Evolutionary conservation across 1,284 basidiomycete genomes (phyloP), one percentile per base, ranked within the genome.

Genomic region (Crepidotus sp.): DNA sequence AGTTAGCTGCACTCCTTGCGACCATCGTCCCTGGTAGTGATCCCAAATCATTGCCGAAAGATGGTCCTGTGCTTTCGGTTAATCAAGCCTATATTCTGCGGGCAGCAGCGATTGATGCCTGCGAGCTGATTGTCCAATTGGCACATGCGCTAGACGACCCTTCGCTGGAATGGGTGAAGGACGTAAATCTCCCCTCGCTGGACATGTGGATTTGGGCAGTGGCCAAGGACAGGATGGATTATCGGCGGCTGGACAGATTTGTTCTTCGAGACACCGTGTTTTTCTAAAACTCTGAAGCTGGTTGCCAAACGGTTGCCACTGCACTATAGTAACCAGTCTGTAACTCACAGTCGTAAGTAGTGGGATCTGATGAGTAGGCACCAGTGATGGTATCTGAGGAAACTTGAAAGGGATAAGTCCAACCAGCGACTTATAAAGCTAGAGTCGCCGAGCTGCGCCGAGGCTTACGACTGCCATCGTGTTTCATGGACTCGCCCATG

Each of bases 181-280:
- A 66, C 6, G 69, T 88, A 32, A 77, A 68, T 0, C 62, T 77
- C 17, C 75, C 80, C 2, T 69, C 77, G 42, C 52, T 88, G 44
- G 80, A 85, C 57, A 72, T 72, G 56, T 89, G 86, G 85, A 59
- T 88, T 15, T 84, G 84, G 81, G 68, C 76, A 21, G 73, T 83
- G 7, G 83, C 82, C 36, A 88, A 88, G 58, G 83, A 86, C 52
- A 66, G 83, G 48, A 51, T 60, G 26, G 83, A 86, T 59, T 87
- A 85, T 55, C 66, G 80, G 45, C 61, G 62, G 34, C 63, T 88
- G 25, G 66, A 69, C 50, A 66, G 83, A 49, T 83, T 87, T 57
- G 78, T 72, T n/a, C 60, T 76, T 55, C 66, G 68, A 46, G 63
- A 76, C 44, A 84, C 82, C 0, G 64, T 73, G 26, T 86, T 76